Evolutionary conservation across 2,329 filamentous ascomycete species (phyloP), one percentile per base, ranked within the genome.

Genomic region (Botrytis deweyae): DNA sequence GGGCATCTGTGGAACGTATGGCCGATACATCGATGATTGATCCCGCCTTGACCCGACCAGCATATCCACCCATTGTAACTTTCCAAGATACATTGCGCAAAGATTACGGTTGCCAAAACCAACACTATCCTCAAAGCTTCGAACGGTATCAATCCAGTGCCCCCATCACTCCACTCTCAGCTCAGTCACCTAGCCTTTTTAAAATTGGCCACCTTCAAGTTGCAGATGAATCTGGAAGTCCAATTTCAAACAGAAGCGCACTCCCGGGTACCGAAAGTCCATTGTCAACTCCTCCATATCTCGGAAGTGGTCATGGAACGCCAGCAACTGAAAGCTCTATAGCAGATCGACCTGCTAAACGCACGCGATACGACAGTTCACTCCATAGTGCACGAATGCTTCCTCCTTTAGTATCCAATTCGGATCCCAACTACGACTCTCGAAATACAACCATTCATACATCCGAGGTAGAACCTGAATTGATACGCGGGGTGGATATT

Each of bases 121-220:
- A 66, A 36, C 72, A 74, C 29, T 76, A 77, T 65, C 69, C 76
- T 9, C 76, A 79, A 67, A 78, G 76, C 67, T 78, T 79, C 61
- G 78, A 80, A 70, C 75, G 76, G 68, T 76, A 77, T 49, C 75
- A 73, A 64, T 72, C 74, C 16, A 67, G 61, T 42, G 70, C 73
- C 40, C 70, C 75, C 8, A 64, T 58, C n/a, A 74, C 73, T 58
- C 72, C 71, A 38, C 49, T 55, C 52, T 63, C 72, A 12, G 69
- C 49, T 16, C 72, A 65, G 36, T 66, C 59, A 55, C 65, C 73
- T 42, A 29, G 68, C 22, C 3, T 76, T 18, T 74, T 74, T 18
- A 76, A 64, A 64, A 42, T 76, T 46, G 72, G 73, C 6, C 73
- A 76, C 16, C 49, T 40, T 46, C 72, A 73, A 72, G 71, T 38